These are phyloP conservation scores for Hemerocallis citrina DNA, from an alignment of 106 monocot species.

Conservation along the genomic window DNA sequence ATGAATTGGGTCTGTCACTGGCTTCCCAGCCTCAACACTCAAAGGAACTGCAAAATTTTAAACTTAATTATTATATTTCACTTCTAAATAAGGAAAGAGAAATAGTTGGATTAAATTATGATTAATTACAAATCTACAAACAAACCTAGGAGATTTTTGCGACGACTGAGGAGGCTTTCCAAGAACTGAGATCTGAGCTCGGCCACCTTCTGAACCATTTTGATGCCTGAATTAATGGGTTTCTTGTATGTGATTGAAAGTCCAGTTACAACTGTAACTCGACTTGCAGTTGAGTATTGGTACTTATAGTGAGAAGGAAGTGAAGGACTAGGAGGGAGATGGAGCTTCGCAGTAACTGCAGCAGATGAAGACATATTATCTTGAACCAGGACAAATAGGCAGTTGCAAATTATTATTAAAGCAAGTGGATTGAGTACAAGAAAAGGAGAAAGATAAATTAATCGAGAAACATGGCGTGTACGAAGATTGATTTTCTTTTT, in stretches of 20 bases:
- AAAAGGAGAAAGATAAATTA: neutral
- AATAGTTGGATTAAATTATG: neutral
- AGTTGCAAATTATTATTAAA: no score
- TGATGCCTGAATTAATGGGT: neutral
- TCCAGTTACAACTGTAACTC: no score
- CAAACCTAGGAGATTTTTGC: constrained; percentile 28
- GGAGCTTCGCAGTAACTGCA: no score
- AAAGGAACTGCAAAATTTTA: constrained; percentile 28
- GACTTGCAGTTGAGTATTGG: no score
- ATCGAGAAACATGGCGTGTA: neutral
- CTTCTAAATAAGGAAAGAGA: no score
- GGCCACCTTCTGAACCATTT: neutral
- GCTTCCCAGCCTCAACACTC: constrained; percentile 41
- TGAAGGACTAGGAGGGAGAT: no score
- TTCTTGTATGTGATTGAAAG: no score
- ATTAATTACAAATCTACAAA: neutral
- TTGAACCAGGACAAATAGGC: no score
- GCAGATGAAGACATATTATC: no score
- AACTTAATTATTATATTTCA: neutral
- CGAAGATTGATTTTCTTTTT: neutral
- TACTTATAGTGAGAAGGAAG: no score
- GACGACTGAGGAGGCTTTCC: constrained; percentile 44
- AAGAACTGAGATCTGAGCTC: constrained; percentile 61
- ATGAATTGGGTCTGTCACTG: constrained; percentile 54
- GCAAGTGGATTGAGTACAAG: neutral